Conservation (phyloP, 1,284 basidiomycete genomes). For the Ustilago shanxiensis region DNA sequence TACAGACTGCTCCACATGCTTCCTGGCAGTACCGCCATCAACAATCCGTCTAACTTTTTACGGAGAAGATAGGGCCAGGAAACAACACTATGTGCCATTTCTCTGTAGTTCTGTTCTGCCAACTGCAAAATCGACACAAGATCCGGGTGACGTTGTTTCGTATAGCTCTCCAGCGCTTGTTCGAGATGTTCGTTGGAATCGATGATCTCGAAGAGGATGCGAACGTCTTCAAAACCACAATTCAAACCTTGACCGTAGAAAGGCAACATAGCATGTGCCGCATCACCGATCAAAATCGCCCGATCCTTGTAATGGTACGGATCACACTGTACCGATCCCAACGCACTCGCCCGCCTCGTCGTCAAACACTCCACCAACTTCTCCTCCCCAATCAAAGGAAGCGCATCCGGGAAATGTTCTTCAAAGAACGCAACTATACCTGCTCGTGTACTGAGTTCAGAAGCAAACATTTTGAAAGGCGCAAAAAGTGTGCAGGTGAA, state of each 20-base stretch:
- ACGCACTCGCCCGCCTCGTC: constrained; percentile 84
- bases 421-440: constrained; percentile 82
- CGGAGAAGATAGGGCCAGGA: constrained; percentile 83
- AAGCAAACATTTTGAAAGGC: constrained; percentile 81
- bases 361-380: constrained; percentile 81
- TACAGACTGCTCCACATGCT: constrained; percentile 91
- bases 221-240: constrained; percentile 96
- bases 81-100: constrained; percentile 93
- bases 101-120: constrained; percentile 93
- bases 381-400: constrained; percentile 84
- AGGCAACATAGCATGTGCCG: constrained; percentile 96
- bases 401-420: constrained; percentile 86
- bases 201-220: constrained; percentile 84
- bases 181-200: constrained; percentile 74
- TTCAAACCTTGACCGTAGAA: constrained; percentile 98
- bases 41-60: constrained; percentile 79
- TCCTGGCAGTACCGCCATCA: constrained; percentile 78
- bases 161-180: constrained; percentile 81
- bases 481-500: constrained; percentile 86
- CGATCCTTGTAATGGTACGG: constrained; percentile 92
- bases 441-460: constrained; percentile 61
- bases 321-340: constrained; percentile 89
- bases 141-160: constrained; percentile 84
- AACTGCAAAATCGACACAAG: constrained; percentile 89
- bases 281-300: constrained; percentile 89